Evolutionary conservation across 2,329 filamentous ascomycete species (phyloP).

Genomic region (Trichoderma sp.): DNA sequence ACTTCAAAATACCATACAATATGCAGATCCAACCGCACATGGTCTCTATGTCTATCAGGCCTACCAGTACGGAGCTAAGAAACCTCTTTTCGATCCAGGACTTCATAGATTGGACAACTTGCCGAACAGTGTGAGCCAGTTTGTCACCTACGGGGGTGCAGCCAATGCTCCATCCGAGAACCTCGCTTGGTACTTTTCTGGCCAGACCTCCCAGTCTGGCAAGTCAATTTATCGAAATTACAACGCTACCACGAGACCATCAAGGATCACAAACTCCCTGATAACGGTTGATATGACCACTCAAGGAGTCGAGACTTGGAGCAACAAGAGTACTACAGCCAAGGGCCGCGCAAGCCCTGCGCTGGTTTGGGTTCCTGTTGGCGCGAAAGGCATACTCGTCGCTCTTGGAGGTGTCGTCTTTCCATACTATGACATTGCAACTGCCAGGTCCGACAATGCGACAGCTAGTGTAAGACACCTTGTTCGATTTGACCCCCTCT

Average conservation of each 20-base stretch:
- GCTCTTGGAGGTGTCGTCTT: constrained; percentile 72
- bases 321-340: constrained; percentile 55
- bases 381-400: constrained; percentile 70
- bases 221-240: constrained; percentile 47
- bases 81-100: constrained; percentile 42
- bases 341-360: constrained; percentile 61
- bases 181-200: constrained; percentile 69
- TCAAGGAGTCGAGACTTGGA: constrained; percentile 53
- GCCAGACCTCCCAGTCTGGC: constrained; percentile 51
- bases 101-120: constrained; percentile 43
- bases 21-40: constrained; percentile 41
- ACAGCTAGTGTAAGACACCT: constrained; percentile 34
- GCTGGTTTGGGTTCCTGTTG: constrained; percentile 75
- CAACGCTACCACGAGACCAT: constrained; percentile 39
- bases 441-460: constrained; percentile 30
- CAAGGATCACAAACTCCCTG: constrained; percentile 53
- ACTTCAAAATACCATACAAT: constrained; percentile 35
- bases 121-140: constrained; percentile 52
- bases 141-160: constrained; percentile 62
- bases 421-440: constrained; percentile 47
- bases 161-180: constrained; percentile 68
- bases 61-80: constrained; percentile 50
- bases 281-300: constrained; percentile 59
- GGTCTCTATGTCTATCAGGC: constrained; percentile 50
- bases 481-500: background rate